phyloP scores from a whole-genome alignment of 2,329 filamentous ascomycete genomes.

The Colletotrichum higginsianum region DNA sequence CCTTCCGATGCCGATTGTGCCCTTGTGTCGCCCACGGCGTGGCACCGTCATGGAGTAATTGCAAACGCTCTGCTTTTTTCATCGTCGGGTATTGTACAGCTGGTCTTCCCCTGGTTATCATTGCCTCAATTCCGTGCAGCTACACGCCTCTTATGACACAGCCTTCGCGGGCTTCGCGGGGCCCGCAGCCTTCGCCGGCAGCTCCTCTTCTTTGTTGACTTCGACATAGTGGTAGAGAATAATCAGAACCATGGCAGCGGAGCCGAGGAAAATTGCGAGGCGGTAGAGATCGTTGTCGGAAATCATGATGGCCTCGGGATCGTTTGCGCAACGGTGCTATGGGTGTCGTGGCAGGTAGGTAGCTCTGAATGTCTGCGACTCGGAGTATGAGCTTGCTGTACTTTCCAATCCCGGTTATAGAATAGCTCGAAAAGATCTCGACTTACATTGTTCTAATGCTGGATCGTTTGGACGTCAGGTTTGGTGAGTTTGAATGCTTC shows the following conservation, averaged over 20 bases:
- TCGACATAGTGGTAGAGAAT: slow-evolving; percentile 97
- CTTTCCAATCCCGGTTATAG: background rate
- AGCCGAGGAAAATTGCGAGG: slow-evolving; percentile 93
- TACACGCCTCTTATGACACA: slow-evolving; percentile 14
- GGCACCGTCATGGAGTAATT: background rate
- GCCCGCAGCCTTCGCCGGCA: slow-evolving; percentile 22
- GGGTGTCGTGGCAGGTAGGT: slow-evolving; percentile 37
- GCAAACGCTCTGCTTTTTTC: background rate
- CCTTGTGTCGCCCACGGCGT: background rate
- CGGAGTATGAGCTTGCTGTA: background rate
- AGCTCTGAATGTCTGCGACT: slow-evolving; percentile 23
- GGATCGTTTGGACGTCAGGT: background rate
- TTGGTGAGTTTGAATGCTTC: slow-evolving; percentile 3
- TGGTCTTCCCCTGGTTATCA: background rate
- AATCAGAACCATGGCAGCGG: slow-evolving; percentile 90
- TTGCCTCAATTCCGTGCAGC: slow-evolving; percentile 2
- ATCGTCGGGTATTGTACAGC: slow-evolving; percentile 11
- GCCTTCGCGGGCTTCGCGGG: slow-evolving; percentile 39
- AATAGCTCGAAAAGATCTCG: background rate
- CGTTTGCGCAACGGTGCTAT: slow-evolving; percentile 36
- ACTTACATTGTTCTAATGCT: slow-evolving; percentile 12
- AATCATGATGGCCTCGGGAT: slow-evolving; percentile 79
- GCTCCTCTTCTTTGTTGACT: slow-evolving; percentile 74
- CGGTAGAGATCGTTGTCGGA: slow-evolving; percentile 92
- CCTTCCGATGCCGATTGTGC: background rate